phyloP scores from a whole-genome alignment of 192 early-diverging fungal species.

The Phycomyces nitens region DNA sequence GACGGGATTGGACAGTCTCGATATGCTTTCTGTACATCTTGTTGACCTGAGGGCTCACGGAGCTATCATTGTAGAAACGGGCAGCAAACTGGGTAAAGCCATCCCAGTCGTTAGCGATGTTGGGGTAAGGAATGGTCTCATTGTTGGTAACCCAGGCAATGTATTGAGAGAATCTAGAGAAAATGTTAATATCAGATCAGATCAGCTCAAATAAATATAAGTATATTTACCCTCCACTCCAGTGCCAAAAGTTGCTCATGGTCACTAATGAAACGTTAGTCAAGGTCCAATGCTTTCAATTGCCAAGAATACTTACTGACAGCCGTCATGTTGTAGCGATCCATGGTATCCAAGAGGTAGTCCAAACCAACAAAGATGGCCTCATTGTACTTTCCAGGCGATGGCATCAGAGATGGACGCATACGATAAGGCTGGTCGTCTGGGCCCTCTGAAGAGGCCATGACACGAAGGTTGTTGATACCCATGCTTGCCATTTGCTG shows the following conservation, averaged over 20 bases:
- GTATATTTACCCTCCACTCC: constrained; percentile 56
- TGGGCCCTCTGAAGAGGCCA: constrained; percentile 60
- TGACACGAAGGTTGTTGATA: constrained; percentile 61
- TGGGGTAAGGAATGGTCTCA: constrained; percentile 54
- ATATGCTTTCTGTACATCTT: constrained; percentile 48
- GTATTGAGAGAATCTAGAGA: constrained; percentile 47
- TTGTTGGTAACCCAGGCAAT: constrained; percentile 55
- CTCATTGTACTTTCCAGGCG: constrained; percentile 53
- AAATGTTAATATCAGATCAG: not conserved
- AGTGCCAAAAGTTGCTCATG: constrained; percentile 67
- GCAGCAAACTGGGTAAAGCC: constrained; percentile 45
- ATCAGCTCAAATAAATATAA: too few relatives aligned
- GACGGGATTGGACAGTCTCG: constrained; percentile 35
- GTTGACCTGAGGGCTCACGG: constrained; percentile 29
- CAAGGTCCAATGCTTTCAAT: not conserved
- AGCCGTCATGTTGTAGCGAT: constrained; percentile 52
- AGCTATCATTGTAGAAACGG: constrained; percentile 46
- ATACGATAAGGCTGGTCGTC: constrained; percentile 53
- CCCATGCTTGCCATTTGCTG: constrained; percentile 37
- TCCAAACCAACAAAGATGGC: constrained; percentile 59
- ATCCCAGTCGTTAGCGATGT: constrained; percentile 35
- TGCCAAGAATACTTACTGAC: constrained; percentile 28
- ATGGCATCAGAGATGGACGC: constrained; percentile 53
- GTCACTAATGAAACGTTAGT: constrained; percentile 26
- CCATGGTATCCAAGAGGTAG: constrained; percentile 56